Evolutionary conservation across 2,329 filamentous ascomycete species (phyloP).

Genomic region (Ceratocystis cacaofunesta): DNA sequence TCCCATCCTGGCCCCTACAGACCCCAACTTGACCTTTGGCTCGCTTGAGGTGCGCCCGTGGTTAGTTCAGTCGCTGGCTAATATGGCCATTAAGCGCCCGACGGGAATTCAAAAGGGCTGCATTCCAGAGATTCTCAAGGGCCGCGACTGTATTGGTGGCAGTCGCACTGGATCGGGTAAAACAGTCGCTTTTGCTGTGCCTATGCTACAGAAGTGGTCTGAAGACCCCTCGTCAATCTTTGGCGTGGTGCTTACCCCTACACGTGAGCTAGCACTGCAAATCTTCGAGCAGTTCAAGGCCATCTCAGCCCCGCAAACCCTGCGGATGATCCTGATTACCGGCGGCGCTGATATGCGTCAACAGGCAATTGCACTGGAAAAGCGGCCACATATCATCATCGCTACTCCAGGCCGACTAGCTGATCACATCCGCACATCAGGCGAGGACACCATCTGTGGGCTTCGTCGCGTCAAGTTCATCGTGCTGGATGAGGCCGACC

Average conservation of each 20-base stretch:
- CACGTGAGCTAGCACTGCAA: slow-evolving; percentile 80
- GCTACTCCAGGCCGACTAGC: slow-evolving; percentile 86
- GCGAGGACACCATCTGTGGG: slow-evolving; percentile 76
- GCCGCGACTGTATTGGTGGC: slow-evolving; percentile 86
- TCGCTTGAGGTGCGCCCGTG: slow-evolving; percentile 64
- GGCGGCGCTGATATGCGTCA: slow-evolving; percentile 84
- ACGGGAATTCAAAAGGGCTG: slow-evolving; percentile 87
- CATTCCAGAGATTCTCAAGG: slow-evolving; percentile 83
- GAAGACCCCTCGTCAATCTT: slow-evolving; percentile 86
- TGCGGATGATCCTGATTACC: slow-evolving; percentile 81
- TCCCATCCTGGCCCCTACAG: slow-evolving; percentile 36
- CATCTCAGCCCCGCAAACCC: slow-evolving; percentile 70
- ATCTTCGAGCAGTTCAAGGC: slow-evolving; percentile 95
- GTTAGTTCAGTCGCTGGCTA: slow-evolving; percentile 66
- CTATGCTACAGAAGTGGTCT: slow-evolving; percentile 86
- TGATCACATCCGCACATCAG: slow-evolving; percentile 83
- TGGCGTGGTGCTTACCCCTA: slow-evolving; percentile 77
- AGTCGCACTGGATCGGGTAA: slow-evolving; percentile 94
- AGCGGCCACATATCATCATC: slow-evolving; percentile 80
- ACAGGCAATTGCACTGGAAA: slow-evolving; percentile 71
- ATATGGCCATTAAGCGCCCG: slow-evolving; percentile 69
- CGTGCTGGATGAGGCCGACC: slow-evolving; percentile 90
- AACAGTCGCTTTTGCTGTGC: slow-evolving; percentile 87
- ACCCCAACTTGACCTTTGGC: slow-evolving; percentile 51
- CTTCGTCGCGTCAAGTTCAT: slow-evolving; percentile 67